phyloP scores from a whole-genome alignment of 306 rosid genomes.

The Gillenia trifoliata region DNA sequence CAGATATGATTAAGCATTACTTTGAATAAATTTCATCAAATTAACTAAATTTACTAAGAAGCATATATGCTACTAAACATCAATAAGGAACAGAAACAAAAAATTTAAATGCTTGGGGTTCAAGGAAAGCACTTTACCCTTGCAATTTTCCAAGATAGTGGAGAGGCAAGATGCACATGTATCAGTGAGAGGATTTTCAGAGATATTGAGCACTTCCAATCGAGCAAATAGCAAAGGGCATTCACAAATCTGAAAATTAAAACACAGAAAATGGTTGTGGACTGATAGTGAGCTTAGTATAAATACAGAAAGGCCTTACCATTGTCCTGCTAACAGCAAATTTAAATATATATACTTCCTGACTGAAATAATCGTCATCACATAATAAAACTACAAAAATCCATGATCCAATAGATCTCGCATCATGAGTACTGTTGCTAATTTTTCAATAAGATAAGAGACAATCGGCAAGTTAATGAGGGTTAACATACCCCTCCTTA shows the following conservation, averaged over 20 bases:
- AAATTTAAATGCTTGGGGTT: constrained; percentile 18
- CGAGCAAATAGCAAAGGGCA: constrained; percentile 73
- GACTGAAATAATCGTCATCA: neutral
- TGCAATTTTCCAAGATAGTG: constrained; percentile 67
- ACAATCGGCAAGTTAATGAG: neutral
- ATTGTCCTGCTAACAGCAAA: neutral
- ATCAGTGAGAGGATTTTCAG: constrained; percentile 92
- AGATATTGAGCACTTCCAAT: constrained; percentile 78
- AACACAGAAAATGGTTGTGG: neutral
- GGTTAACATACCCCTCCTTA: neutral
- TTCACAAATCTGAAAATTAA: constrained; percentile 67
- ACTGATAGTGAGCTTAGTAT: constrained; percentile 4
- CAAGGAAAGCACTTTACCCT: constrained; percentile 45
- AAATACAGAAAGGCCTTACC: neutral
- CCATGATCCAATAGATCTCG: neutral
- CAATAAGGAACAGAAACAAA: constrained; percentile 10
- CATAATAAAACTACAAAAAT: neutral
- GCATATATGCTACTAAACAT: neutral
- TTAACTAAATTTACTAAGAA: neutral
- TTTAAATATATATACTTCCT: neutral
- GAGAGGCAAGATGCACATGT: constrained; percentile 84
- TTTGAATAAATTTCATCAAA: neutral
- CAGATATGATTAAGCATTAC: neutral
- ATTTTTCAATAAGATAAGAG: neutral
- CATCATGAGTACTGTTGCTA: neutral